phyloP scores from a whole-genome alignment of 345 rosid genomes.

The Sapria himalayana region DNA sequence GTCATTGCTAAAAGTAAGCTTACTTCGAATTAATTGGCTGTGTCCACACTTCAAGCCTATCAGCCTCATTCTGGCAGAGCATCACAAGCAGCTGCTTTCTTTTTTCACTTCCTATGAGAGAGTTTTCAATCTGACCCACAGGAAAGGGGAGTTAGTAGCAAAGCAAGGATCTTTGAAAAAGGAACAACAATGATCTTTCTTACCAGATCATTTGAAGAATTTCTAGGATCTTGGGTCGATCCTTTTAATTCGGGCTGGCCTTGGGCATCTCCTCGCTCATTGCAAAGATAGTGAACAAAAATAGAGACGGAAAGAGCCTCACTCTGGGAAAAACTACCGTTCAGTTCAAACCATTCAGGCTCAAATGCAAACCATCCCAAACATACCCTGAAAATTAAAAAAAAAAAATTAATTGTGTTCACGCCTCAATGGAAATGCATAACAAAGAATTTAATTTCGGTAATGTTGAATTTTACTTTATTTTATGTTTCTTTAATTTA shows the following conservation, averaged over 20 bases:
- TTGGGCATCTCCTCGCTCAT: slow-evolving; percentile 37
- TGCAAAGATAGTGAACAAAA: slow-evolving; percentile 60
- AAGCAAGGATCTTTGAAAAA: too few relatives aligned
- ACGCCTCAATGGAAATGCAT: too few relatives aligned
- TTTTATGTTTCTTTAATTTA: too few relatives aligned
- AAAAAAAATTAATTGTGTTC: slow-evolving; percentile 1
- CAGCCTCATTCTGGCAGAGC: slow-evolving; percentile 96
- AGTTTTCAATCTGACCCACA: slow-evolving; percentile 97
- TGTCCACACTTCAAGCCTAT: slow-evolving; percentile 99
- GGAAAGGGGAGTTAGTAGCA: slow-evolving; percentile 85
- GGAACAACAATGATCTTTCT: too few relatives aligned
- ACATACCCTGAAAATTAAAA: slow-evolving; percentile 46
- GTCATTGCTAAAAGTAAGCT: slow-evolving; percentile 4
- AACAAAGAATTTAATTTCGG: too few relatives aligned
- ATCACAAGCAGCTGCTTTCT: slow-evolving; percentile 81
- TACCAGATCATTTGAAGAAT: slow-evolving; percentile 42
- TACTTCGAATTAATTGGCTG: slow-evolving; percentile 82
- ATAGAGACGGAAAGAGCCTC: slow-evolving; percentile 78
- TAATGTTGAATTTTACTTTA: too few relatives aligned
- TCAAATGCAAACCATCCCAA: slow-evolving; percentile 97
- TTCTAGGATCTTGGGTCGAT: slow-evolving; percentile 33
- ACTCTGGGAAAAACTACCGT: slow-evolving; percentile 47
- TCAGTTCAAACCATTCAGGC: slow-evolving; percentile 74
- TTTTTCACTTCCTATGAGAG: slow-evolving; percentile 56
- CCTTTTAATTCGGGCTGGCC: slow-evolving; percentile 52